These are phyloP conservation scores for Suhomyces anneliseae DNA, from an alignment of 1,139 yeast genomes.

Conservation along the genomic window DNA sequence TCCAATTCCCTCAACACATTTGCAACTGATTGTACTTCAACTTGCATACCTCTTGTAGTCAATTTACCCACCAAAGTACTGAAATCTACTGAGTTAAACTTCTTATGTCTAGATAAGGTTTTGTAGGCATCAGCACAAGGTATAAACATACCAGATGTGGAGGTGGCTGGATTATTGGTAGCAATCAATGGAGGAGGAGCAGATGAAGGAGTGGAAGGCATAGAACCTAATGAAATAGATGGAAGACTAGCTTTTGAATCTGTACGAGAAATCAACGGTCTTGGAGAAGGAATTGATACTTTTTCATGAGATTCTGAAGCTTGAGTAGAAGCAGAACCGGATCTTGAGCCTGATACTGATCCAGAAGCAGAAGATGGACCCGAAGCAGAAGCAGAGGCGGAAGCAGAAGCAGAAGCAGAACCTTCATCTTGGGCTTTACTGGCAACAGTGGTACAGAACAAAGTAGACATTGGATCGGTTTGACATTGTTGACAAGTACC, in stretches of 20 bases:
- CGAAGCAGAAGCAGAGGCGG: conserved; percentile 3
- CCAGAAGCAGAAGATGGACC: conserved; percentile 5
- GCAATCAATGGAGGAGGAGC: conserved; percentile 22
- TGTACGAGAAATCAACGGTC: conserved; percentile 15
- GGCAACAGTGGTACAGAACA: conserved; percentile 85
- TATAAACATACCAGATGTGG: conserved; percentile 55
- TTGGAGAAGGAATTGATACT: conserved; percentile 12
- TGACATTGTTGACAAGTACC: conserved; percentile 87
- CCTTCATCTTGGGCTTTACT: conserved; percentile 39
- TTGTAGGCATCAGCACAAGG: conserved; percentile 90
- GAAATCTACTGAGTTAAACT: conserved; percentile 70
- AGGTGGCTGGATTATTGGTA: conserved; percentile 18
- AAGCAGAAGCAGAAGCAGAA: conserved; percentile 4
- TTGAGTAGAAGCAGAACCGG: too few species aligned
- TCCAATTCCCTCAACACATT: conserved; percentile 79
- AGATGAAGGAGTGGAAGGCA: conserved; percentile 23
- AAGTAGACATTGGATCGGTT: conserved; percentile 81
- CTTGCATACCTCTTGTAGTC: conserved; percentile 83
- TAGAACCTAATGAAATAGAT: conserved; percentile 14
- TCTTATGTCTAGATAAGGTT: conserved; percentile 77
- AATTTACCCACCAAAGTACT: conserved; percentile 72
- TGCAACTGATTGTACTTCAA: conserved; percentile 84
- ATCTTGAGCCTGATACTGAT: background rate
- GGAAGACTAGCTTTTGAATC: conserved; percentile 16
- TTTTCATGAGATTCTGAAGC: background rate